Base-by-base conservation (phyloP, 208 protist genomes). In the Trypanosoma grayi region DNA sequence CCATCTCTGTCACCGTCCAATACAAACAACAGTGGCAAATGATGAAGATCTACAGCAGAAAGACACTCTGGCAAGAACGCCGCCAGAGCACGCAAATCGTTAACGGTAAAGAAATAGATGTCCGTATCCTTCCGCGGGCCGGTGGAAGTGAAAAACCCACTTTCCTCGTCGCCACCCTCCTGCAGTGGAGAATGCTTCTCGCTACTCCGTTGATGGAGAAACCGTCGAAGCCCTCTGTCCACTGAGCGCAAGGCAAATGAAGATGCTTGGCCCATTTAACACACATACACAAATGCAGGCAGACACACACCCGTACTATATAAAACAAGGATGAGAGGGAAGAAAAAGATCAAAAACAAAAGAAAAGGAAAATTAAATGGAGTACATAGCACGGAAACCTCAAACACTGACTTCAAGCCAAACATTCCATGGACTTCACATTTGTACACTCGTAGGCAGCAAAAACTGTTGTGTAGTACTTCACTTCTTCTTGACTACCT, bases 1-100 rank as follows among this genome's bases (percentile, higher is more conserved):
- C 84, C 84, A 73, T 91, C 79, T 40, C 64, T 43, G 66, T 91
- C 78, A 72, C 64, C 55, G 67, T 91, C 81, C 7, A 87, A 63
- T 45, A 85, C 63, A 72, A 83, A 91, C 25, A 87, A 70, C 11
- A 91, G 44, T 4, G 75, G 71, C 36, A 84, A 60, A 37, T 80
- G 77, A 55, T 85, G 55, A 27, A 85, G 63, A 41, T 75, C 79
- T 4, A 85, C 62, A 72, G 50, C 24, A 50, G 34, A 77, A 54
- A 91, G 73, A 44, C 66, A 47, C 37, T 87, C 79, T 10, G 79
- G 77, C 39, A 91, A 56, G 40, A 79, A 83, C 13, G 62, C 41
- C 46, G 82, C 55, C 0, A 73, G 68, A 28, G 73, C 60, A 16
- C 83, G 69, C 51, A 90, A 60, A 48, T 82, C 79, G 13, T 81